These are phyloP conservation scores for Myxozyma melibiosi DNA, from an alignment of 805 yeast species.

Conservation along the genomic window DNA sequence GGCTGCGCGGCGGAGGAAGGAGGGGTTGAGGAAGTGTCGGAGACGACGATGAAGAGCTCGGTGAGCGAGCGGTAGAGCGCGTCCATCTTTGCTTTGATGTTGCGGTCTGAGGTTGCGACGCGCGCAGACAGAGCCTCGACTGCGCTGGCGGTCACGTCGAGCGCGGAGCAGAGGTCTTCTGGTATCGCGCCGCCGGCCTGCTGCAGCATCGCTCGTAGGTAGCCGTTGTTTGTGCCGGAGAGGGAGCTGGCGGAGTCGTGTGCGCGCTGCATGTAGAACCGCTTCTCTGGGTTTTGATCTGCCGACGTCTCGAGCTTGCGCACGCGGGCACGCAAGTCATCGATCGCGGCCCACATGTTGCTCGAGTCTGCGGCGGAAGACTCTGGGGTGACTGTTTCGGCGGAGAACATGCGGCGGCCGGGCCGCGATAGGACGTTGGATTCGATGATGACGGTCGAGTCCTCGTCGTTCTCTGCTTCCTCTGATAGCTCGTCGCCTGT, in stretches of 20 bases:
- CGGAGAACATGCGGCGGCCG: slow-evolving; percentile 6
- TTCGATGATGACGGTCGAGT: not conserved
- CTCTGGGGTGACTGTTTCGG: slow-evolving; percentile 4
- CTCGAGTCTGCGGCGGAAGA: not conserved
- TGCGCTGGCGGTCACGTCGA: slow-evolving; percentile 1
- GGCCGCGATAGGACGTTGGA: not conserved
- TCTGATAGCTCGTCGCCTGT: not conserved
- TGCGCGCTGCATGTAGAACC: not conserved
- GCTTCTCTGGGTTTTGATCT: not conserved
- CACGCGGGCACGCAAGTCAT: slow-evolving; percentile 18
- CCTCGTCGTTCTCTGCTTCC: not conserved
- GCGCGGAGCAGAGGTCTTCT: not conserved
- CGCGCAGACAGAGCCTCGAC: not conserved
- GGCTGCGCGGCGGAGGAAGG: not conserved
- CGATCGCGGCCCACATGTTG: slow-evolving; percentile 15
- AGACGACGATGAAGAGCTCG: slow-evolving; percentile 12
- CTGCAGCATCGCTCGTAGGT: slow-evolving; percentile 5
- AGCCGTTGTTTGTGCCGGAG: not conserved
- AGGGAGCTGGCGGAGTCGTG: not conserved
- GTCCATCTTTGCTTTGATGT: slow-evolving; percentile 18
- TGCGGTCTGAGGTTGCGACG: not conserved
- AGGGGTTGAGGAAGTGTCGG: not conserved
- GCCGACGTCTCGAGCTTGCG: slow-evolving; percentile 5
- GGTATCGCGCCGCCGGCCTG: not conserved
- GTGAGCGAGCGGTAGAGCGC: slow-evolving; percentile 19